phyloP scores from a whole-genome alignment of 768 basidiomycete genomes.

The Candolleomyces eurysporus region DNA sequence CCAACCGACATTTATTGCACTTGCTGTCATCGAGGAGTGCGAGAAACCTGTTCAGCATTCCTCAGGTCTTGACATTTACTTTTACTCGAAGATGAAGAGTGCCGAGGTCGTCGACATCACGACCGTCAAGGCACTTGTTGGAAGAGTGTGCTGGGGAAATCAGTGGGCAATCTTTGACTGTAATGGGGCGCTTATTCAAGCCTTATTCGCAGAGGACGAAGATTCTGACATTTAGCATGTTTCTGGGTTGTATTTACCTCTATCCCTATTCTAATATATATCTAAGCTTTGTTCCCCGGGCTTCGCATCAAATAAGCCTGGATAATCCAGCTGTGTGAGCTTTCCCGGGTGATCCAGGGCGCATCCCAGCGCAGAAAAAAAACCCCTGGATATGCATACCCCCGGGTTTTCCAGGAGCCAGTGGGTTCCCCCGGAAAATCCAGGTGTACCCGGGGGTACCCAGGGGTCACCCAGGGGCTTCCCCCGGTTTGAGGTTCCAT shows the following conservation, averaged over 20 bases:
- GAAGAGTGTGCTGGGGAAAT: neutral
- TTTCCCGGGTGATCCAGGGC: no score
- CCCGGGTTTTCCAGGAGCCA: no score
- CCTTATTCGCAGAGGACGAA: neutral
- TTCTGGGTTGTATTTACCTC: neutral
- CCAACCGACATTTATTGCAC: neutral
- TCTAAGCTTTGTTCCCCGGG: no score
- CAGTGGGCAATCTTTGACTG: neutral
- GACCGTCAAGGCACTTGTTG: neutral
- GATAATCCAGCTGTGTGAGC: no score
- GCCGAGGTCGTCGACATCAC: neutral
- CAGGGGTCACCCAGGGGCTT: no score
- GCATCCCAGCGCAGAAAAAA: no score
- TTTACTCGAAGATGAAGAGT: neutral
- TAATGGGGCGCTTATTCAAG: neutral
- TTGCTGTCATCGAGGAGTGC: neutral
- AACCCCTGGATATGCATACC: no score
- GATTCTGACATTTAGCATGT: neutral
- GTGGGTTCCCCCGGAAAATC: no score
- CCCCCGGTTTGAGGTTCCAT: no score
- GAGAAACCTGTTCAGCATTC: neutral
- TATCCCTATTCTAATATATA: no score
- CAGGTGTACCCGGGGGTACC: no score
- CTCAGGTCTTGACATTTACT: neutral
- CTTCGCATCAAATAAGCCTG: no score